Conservation (phyloP, 2,329 filamentous ascomycete genomes). For the Hysterium pulicare region DNA sequence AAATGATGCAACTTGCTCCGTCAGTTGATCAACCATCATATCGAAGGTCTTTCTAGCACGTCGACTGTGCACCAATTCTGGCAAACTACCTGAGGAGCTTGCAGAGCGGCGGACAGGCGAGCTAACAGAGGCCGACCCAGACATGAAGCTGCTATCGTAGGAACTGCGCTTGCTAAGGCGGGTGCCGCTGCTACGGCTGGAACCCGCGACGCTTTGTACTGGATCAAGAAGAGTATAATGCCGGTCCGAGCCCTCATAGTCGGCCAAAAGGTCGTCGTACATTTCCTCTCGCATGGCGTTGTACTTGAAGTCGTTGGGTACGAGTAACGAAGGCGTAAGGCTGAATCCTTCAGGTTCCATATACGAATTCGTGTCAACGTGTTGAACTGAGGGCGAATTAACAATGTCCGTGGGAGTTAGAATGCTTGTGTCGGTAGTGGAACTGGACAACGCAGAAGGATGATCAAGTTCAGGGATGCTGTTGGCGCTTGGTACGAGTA, state of each 20-base stretch:
- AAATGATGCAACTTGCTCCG: constrained; percentile 30
- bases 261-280: constrained; percentile 37
- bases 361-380: constrained; percentile 5
- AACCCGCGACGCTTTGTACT: constrained; percentile 37
- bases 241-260: constrained; percentile 46
- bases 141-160: constrained; percentile 55
- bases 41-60: constrained; percentile 31
- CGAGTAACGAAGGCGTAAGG: constrained; percentile 35
- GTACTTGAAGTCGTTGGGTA: constrained; percentile 34
- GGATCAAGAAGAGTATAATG: constrained; percentile 46
- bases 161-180: constrained; percentile 56
- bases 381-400: constrained; percentile 7
- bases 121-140: constrained; percentile 34
- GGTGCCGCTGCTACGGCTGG: constrained; percentile 48
- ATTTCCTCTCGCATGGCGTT: constrained; percentile 27
- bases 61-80: constrained; percentile 37
- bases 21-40: constrained; percentile 28
- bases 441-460: constrained; percentile 32
- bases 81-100: constrained; percentile 37
- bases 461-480: constrained; percentile 33
- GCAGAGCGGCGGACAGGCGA: constrained; percentile 34
- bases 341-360: constrained; percentile 31
- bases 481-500: constrained; percentile 24
- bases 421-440: constrained; percentile 24
- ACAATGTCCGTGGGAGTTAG: constrained; percentile 27